Evolutionary conservation across 2,329 filamentous ascomycete species (phyloP).

Genomic region (Thelonectria blattea): DNA sequence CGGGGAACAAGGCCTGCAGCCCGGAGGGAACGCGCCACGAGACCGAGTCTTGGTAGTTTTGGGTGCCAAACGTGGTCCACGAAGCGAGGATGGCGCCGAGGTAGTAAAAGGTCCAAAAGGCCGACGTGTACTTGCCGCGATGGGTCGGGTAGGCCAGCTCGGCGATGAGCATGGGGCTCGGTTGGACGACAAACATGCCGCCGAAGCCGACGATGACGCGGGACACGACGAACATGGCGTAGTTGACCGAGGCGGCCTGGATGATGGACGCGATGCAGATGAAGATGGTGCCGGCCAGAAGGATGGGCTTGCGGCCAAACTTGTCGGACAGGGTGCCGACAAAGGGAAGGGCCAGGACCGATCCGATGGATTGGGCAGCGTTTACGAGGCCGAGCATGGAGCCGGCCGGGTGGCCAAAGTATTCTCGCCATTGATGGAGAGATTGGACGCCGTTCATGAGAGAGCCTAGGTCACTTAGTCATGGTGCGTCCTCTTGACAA

Average conservation of each 20-base stretch:
- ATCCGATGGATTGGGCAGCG: slow-evolving; percentile 43
- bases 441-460: slow-evolving; percentile 50
- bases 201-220: slow-evolving; percentile 44
- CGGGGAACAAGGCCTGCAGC: slow-evolving; percentile 45
- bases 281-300: slow-evolving; percentile 43
- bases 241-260: slow-evolving; percentile 45
- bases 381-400: slow-evolving; percentile 42
- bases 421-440: slow-evolving; percentile 46
- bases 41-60: slow-evolving; percentile 26
- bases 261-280: slow-evolving; percentile 45
- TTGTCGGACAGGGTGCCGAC: slow-evolving; percentile 45
- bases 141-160: slow-evolving; percentile 45
- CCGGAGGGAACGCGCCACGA: slow-evolving; percentile 43
- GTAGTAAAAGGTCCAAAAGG: slow-evolving; percentile 46
- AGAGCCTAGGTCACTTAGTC: slow-evolving; percentile 33
- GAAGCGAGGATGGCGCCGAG: slow-evolving; percentile 47
- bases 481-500: not conserved
- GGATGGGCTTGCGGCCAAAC: slow-evolving; percentile 45
- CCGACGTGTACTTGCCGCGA: slow-evolving; percentile 41
- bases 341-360: slow-evolving; percentile 42
- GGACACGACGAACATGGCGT: slow-evolving; percentile 43
- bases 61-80: slow-evolving; percentile 47
- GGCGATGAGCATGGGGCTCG: slow-evolving; percentile 41
- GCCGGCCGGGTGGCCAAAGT: slow-evolving; percentile 44
- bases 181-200: slow-evolving; percentile 38